Evolutionary conservation across 2,329 filamentous ascomycete species (phyloP), one percentile per base, ranked within the genome.

Genomic region (Rutstroemia sp.): DNA sequence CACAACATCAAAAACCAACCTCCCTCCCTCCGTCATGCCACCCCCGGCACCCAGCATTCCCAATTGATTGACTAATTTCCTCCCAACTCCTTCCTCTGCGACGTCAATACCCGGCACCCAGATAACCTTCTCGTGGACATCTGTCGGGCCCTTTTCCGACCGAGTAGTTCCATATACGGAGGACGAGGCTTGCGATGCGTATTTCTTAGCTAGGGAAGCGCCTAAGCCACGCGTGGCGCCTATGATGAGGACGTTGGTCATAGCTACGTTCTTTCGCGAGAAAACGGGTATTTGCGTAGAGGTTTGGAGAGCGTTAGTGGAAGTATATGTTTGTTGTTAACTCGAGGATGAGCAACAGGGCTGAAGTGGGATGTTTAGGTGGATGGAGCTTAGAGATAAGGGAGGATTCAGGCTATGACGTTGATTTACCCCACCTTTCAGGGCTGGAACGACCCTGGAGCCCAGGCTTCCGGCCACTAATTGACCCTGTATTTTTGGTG

Each of bases 211-310:
- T 27, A 89, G 74, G 17, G 80, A 79, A 49, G 79, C 80, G 3
- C 86, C 86, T 3, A 89, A 76, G 53, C 86, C 86, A 44, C 86
- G 77, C 1, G 84, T 88, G 3, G 83, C 85, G 48, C 86, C 86
- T 27, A 89, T 74, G 27, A 89, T 76, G 2, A 89, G 76, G 36
- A 86, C 72, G 17, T 52, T 56, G 14, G 45, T 2, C 52, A 55
- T 55, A 8, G 10, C 8, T 30, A 30, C 1, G 8, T 8, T 30
- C 27, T 30, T 8, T 30, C 9, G 2, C 27, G 27, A 30, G 10
- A 10, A 30, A 3, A 10, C 10, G 27, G 2, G 9, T 30, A 4
- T 30, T 30, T 9, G 8, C 4, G 27, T 30, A 23, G 9, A 30
- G 7, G 2, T 10, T 30, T 30, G 8, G 27, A 30, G 27, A 30